Conservation (phyloP, 169 alveolate genomes). For the Plasmodium coatneyi region DNA sequence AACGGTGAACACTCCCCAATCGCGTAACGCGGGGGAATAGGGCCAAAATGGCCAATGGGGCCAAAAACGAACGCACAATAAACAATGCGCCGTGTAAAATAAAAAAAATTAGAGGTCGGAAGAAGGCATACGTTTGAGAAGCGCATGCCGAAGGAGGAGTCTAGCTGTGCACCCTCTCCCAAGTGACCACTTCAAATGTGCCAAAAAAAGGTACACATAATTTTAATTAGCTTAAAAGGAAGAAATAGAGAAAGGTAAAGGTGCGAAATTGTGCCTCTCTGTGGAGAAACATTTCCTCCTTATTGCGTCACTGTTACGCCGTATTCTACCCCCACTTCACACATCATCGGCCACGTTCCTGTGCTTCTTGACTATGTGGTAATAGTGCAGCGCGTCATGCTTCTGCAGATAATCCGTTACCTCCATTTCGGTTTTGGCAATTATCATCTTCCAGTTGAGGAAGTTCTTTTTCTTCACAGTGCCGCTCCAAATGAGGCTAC, state of each 20-base stretch:
- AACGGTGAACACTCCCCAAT: neutral
- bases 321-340: neutral
- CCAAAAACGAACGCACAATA: constrained; percentile 5
- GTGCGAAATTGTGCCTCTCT: neutral
- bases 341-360: constrained; percentile 21
- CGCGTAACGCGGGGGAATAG: neutral
- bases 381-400: constrained; percentile 69
- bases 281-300: neutral
- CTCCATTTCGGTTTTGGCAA: constrained; percentile 65
- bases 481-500: constrained; percentile 87
- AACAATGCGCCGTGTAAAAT: neutral
- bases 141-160: neutral
- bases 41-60: neutral
- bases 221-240: neutral
- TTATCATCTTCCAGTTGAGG: constrained; percentile 81
- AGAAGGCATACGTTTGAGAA: neutral
- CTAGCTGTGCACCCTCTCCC: neutral
- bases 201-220: neutral
- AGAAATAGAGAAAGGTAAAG: neutral
- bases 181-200: neutral
- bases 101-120: neutral
- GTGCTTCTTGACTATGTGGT: constrained; percentile 53
- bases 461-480: constrained; percentile 82
- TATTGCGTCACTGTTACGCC: neutral
- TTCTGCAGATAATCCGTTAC: constrained; percentile 32